phyloP scores from a whole-genome alignment of 805 yeast species.

The Kluyveromyces nonfermentans region DNA sequence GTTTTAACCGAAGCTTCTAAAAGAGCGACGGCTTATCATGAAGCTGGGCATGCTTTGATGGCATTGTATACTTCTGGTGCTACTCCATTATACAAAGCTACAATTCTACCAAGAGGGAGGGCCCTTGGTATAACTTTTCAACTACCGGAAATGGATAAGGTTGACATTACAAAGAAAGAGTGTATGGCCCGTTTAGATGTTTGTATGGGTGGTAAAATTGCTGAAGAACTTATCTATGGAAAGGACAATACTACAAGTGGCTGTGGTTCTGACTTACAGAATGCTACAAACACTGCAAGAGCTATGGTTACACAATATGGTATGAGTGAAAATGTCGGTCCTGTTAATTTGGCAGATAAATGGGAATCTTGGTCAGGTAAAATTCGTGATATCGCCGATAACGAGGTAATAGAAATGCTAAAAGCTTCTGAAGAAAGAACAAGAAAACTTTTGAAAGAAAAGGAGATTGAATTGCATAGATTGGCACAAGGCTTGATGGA shows the following conservation, averaged over 20 bases:
- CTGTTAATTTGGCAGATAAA: conserved; percentile 77
- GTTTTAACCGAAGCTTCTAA: conserved; percentile 93
- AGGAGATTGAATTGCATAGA: conserved; percentile 63
- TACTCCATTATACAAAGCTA: conserved; percentile 91
- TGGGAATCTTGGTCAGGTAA: conserved; percentile 95
- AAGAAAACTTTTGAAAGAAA: conserved; percentile 51
- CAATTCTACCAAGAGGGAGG: conserved; percentile 92
- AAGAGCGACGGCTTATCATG: conserved; percentile 93
- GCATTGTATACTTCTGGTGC: conserved; percentile 93
- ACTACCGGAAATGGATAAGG: conserved; percentile 96
- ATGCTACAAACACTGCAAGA: conserved; percentile 87
- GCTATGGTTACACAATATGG: conserved; percentile 97
- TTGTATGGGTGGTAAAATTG: conserved; percentile 98
- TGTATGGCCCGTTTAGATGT: conserved; percentile 90
- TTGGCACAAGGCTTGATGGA: conserved; percentile 90
- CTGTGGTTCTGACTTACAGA: conserved; percentile 82
- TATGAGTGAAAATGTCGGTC: conserved; percentile 91
- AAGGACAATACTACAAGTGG: conserved; percentile 90
- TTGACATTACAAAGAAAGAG: conserved; percentile 82
- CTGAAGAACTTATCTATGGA: conserved; percentile 90
- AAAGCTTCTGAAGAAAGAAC: conserved; percentile 75
- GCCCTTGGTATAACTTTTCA: conserved; percentile 97
- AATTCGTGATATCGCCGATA: conserved; percentile 83
- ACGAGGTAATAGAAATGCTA: conserved; percentile 73
- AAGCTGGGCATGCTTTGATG: conserved; percentile 98